Evolutionary conservation across 352 stramenopile species (phyloP).

Genomic region (Phytophthora hibernalis): DNA sequence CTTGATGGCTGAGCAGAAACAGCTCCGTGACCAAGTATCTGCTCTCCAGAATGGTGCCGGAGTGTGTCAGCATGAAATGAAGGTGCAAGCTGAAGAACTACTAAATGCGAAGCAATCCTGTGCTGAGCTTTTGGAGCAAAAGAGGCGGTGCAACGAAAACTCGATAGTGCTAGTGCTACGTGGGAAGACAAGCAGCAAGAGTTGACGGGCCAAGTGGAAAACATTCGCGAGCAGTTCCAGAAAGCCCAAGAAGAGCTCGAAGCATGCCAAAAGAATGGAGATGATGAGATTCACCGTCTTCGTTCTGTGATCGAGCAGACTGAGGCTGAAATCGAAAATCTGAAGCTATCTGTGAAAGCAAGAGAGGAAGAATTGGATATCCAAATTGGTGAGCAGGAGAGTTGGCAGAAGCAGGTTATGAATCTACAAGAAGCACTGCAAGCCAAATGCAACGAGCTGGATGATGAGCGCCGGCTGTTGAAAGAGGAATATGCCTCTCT

Average conservation of each 20-base stretch:
- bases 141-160: conserved; percentile 39
- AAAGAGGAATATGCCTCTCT: conserved; percentile 41
- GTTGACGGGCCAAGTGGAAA: conserved; percentile 46
- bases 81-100: conserved; percentile 29
- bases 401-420: conserved; percentile 34
- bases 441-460: conserved; percentile 39
- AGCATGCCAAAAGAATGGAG: conserved; percentile 55
- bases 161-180: conserved; percentile 31
- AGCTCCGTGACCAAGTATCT: conserved; percentile 28
- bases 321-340: conserved; percentile 46
- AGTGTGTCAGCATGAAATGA: conserved; percentile 11
- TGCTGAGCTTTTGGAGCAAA: conserved; percentile 33
- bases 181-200: conserved; percentile 55
- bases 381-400: conserved; percentile 35
- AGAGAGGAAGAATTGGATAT: conserved; percentile 39
- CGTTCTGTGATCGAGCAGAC: conserved; percentile 44
- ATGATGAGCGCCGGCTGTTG: conserved; percentile 33
- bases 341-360: conserved; percentile 28
- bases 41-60: conserved; percentile 17
- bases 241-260: conserved; percentile 62
- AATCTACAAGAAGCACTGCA: conserved; percentile 41
- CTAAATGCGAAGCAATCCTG: conserved; percentile 27
- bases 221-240: conserved; percentile 49
- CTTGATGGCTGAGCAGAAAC: conserved; percentile 25
- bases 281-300: conserved; percentile 61